Evolutionary conservation across 768 basidiomycete genomes (phyloP), one percentile per base, ranked within the genome.

Genomic region (Psilocybe tampanensis): DNA sequence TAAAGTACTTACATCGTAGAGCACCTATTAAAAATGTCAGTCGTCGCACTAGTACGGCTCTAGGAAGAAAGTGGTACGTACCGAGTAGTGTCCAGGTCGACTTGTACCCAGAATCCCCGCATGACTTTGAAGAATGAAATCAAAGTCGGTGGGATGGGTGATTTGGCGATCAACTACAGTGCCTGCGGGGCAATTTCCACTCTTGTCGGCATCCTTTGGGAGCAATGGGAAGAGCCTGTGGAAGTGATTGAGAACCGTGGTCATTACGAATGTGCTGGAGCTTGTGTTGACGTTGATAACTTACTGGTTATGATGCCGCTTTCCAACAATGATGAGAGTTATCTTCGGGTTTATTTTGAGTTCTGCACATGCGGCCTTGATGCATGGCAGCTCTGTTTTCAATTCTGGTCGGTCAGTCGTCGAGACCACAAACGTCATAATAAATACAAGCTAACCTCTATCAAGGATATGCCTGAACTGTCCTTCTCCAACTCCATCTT

Each of bases 301-400:
- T 29, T 15, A 63, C 62, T 63, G 52, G 67, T 59, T 17, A 68
- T 88, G 87, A 65, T 89, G 87, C 2, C 88, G 80, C 67, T 94
- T 94, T 21, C 90, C 91, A 9, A 94, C 92, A 33, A 94, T 76
- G 47, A 93, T 81, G 21, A 94, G 73, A 0, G 92, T 94, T 26
- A 94, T 89, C 51, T 80, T 84, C 0, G 85, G 84, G 1, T 76
- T 56, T 29, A 91, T 86, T 8, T 74, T 74, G 0, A 89, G 64
- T 7, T 83, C 79, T 0, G 51, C 56, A 61, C 90, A 93, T 3
- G 91, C 91, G 49, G 61, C 92, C 92, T 63, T 1, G 43, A 64
- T 39, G 18, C 17, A 15, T 6, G 24, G 1, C 21, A 47, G 18
- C 17, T 21, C 13, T 51, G 15, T 23, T 39, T n/a, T 18, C 3